Conservation (phyloP, 257 asterid genomes). For the Ligustrum vulgare region DNA sequence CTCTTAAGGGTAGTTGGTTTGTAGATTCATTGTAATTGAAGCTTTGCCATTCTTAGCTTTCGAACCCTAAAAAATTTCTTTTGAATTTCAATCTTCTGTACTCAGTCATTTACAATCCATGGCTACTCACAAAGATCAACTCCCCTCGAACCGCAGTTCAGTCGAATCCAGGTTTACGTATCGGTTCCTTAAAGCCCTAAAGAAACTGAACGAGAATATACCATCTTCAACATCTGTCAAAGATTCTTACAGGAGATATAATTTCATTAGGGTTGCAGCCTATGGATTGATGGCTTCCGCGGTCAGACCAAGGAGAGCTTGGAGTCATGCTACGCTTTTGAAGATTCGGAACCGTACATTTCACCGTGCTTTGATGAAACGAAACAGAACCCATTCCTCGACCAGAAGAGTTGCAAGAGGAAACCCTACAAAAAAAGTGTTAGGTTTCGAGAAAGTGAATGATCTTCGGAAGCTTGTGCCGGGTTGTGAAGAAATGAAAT, state of each 20-base stretch:
- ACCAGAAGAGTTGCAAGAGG: not conserved
- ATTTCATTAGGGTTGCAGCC: constrained; percentile 53
- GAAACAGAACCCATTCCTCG: not conserved
- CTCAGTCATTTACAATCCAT: not conserved
- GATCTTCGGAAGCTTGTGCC: constrained; percentile 61
- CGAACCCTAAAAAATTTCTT: constrained; percentile 39
- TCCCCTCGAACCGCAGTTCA: constrained; percentile 29
- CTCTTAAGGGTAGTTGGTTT: not conserved
- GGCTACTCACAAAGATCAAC: constrained; percentile 8
- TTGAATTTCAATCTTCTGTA: not conserved
- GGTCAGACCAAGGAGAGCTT: constrained; percentile 55
- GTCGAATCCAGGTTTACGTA: constrained; percentile 47
- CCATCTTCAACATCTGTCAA: constrained; percentile 6
- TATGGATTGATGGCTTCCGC: constrained; percentile 69
- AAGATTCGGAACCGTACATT: constrained; percentile 33
- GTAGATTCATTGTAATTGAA: constrained; percentile 10
- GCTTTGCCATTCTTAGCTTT: not conserved
- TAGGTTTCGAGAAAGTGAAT: constrained; percentile 26
- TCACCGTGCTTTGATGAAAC: not conserved
- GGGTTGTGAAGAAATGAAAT: constrained; percentile 60
- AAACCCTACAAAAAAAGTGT: constrained; percentile 37
- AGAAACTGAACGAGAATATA: constrained; percentile 32
- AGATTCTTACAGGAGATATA: constrained; percentile 26
- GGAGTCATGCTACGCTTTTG: constrained; percentile 69
- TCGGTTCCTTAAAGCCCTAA: constrained; percentile 53